Base-by-base conservation (phyloP, 2,329 filamentous ascomycete genomes). In the Phyllosticta citriasiana region DNA sequence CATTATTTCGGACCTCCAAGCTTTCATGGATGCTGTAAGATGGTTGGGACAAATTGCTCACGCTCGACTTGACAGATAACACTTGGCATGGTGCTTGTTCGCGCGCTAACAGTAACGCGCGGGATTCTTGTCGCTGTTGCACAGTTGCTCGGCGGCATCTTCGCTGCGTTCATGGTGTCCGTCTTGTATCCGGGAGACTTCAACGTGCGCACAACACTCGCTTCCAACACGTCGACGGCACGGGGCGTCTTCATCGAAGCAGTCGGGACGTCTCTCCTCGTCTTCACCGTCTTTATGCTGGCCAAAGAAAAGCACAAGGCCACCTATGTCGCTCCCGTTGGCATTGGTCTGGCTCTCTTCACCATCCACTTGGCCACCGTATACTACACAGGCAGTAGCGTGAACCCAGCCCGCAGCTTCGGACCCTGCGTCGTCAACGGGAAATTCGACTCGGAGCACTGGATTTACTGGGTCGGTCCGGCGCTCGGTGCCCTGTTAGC, bases 221-320 rank as follows among this genome's bases (percentile, higher is more conserved):
- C 69, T 7, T 51, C 60, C 6, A 68, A 67, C 3, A 69, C 72
- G 2, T 69, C 71, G 0, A 62, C 68, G 10, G 67, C 69, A 0
- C 69, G 65, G 26, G 74, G 73, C 25, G 66, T 75, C 26, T 76
- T 76, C 60, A 70, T 76, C 47, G 74, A 76, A 54, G 73, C 73
- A 68, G 73, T 75, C 59, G 64, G 75, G 7, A 75, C 74, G 2
- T 69, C 72, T 0, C 66, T 73, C 22, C 71, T 76, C 53, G 70
- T 75, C 60, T 75, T 76, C 58, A 74, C 72, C 2, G 74, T 76
- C 56, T 74, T 75, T 66, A 87, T 89, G 82, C 78, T 89, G 53
- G 87, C 86, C 0, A 83, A 84, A 3, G 86, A 89, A 70, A 90
- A 91, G 74, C 87, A 90, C 71, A 84, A 85, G 53, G 83, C 84